Evolutionary conservation across 2,329 filamentous ascomycete genomes (phyloP), one percentile per base, ranked within the genome.

Genomic region (Huntiella moniliformis): DNA sequence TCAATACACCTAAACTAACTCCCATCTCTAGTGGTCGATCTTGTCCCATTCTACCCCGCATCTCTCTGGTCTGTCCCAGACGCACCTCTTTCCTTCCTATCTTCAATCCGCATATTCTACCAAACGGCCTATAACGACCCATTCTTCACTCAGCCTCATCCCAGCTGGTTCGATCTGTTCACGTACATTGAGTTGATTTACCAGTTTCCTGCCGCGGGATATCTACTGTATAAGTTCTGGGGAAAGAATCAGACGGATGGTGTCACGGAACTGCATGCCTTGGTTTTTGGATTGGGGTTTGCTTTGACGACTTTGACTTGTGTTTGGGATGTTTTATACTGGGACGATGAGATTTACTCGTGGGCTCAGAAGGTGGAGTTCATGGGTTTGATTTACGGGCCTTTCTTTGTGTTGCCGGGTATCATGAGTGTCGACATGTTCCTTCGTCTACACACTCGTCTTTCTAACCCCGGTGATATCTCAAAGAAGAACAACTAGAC

Each of bases 391-490:
- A 58, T 71, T 0, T 73, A 73, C 54, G 60, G 66, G 2, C 67
- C 70, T 0, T 77, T 68, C 58, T 17, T 31, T 32, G 16, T 17
- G 8, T 3, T 41, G 75, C 72, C 72, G 11, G 51, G 61, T 0
- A 10, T 72, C 1, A 61, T 75, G 56, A 67, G 64, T 7, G 52
- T 64, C 16, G 72, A 76, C 52, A 75, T 76, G 72, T 71, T 66
- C 42, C 42, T 55, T 33, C 63, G 73, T n/a, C 57, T 76, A 1
- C 54, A 71, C 6, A 57, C 53, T 5, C 65, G 71, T 6, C 56
- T 68, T 11, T 57, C 60, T 33, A 52, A 48, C 4, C 51, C 47
- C 0, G 54, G 58, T 4, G 49, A 37, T 13, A 13, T 16, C 16
- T 28, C 28, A 5, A 51, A 47, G 42, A 47, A 50, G 42, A 47